A percentile compares a stretch with the other conserved stretches of the same genome.
Evolutionary conservation across 2,329 filamentous ascomycete species (phyloP).

Genomic region (Talaromyces sp.): DNA sequence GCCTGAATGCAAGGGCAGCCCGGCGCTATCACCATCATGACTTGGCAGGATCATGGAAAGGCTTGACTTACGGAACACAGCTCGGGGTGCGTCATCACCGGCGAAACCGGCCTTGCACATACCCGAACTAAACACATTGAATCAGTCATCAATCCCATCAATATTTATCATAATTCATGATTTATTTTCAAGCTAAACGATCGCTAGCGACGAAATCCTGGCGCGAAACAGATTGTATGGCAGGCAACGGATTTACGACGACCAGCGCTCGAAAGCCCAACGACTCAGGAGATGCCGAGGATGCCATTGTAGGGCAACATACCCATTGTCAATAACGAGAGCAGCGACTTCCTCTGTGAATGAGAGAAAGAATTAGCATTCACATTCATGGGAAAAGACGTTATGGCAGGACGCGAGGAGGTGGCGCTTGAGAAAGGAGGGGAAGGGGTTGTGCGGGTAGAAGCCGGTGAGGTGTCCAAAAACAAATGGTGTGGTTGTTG

Average conservation of each 20-base stretch:
- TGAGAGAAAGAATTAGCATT: conserved; percentile 37
- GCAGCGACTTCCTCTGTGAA: conserved; percentile 96
- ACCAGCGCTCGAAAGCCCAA: conserved; percentile 2
- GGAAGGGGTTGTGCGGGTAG: conserved; percentile 16
- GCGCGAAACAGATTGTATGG: not conserved
- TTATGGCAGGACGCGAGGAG: conserved; percentile 9
- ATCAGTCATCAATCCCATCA: conserved; percentile 22
- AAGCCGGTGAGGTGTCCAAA: conserved; percentile 29
- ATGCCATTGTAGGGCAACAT: conserved; percentile 53
- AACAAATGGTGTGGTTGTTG: conserved; percentile 14
- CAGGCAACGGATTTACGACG: conserved; percentile 15
- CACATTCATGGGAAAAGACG: not conserved
- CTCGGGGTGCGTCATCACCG: conserved; percentile 99
- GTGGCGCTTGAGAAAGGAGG: conserved; percentile 15
- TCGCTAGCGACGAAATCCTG: not conserved
- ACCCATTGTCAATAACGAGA: conserved; percentile 99
- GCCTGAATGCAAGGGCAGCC: conserved; percentile 25
- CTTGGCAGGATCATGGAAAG: conserved; percentile 18
- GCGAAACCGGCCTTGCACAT: conserved; percentile 99
- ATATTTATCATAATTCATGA: not conserved
- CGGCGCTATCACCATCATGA: conserved; percentile 3
- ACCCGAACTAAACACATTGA: conserved; percentile 69
- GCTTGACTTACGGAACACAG: conserved; percentile 94
- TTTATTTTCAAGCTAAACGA: not conserved
- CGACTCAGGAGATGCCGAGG: conserved; percentile 26